Conservation (phyloP, 495 filamentous ascomycete species). For the Penicillium goetzii region DNA sequence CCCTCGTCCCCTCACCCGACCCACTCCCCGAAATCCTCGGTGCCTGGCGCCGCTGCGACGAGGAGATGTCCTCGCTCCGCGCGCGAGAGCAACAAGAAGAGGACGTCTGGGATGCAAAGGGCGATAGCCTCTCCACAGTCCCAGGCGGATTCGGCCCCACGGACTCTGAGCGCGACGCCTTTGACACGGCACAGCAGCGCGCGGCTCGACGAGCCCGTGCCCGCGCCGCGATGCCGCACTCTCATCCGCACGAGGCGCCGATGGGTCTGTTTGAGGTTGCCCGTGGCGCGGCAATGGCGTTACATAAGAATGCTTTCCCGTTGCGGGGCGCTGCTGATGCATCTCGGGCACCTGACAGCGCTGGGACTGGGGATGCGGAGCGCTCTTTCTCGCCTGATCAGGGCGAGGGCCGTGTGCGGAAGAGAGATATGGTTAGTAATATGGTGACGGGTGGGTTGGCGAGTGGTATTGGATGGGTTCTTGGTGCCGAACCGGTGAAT, state of each 20-base stretch:
- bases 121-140: constrained; percentile 58
- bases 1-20: constrained; percentile 71
- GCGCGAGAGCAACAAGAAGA: constrained; percentile 75
- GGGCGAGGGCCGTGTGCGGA: constrained; percentile 60
- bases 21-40: constrained; percentile 83
- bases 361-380: constrained; percentile 31
- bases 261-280: constrained; percentile 95
- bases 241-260: constrained; percentile 71
- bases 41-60: constrained; percentile 84
- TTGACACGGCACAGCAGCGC: constrained; percentile 47
- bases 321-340: constrained; percentile 40
- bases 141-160: constrained; percentile 66
- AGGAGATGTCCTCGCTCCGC: constrained; percentile 72
- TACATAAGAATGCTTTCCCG: constrained; percentile 65
- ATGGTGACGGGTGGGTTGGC: constrained; percentile 75
- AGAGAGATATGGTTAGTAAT: constrained; percentile 78
- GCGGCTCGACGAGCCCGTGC: constrained; percentile 42
- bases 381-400: constrained; percentile 28
- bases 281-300: constrained; percentile 76
- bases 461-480: constrained; percentile 83
- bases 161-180: constrained; percentile 51
- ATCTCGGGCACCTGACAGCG: constrained; percentile 17
- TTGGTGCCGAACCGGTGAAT: constrained; percentile 68
- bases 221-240: constrained; percentile 36
- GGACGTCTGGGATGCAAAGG: constrained; percentile 70